phyloP scores from a whole-genome alignment of 371 early-diverging fungal species.

The Apophysomyces sp. region DNA sequence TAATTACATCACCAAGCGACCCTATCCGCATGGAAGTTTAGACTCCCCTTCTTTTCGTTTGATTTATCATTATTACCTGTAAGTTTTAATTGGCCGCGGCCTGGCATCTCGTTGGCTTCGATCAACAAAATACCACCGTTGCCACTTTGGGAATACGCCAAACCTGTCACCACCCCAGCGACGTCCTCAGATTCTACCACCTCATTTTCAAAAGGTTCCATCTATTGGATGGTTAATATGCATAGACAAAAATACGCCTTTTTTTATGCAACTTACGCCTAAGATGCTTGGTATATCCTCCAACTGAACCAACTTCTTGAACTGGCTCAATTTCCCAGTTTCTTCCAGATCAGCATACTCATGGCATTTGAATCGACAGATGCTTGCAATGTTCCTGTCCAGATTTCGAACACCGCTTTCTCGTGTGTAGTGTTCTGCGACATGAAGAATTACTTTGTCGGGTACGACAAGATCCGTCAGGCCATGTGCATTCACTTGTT shows the following conservation, averaged over 20 bases:
- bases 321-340: conserved; percentile 6
- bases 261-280: conserved; percentile 37
- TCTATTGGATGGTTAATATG: conserved; percentile 16
- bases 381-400: conserved; percentile 71
- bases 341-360: conserved; percentile 56
- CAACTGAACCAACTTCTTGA: conserved; percentile 19
- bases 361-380: conserved; percentile 73
- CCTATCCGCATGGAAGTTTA: conserved; percentile 33
- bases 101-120: conserved; percentile 79
- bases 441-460: conserved; percentile 55
- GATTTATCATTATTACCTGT: conserved; percentile 51
- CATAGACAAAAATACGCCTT: neutral
- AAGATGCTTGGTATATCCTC: conserved; percentile 57
- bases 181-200: conserved; percentile 54
- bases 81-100: conserved; percentile 65
- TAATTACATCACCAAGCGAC: conserved; percentile 83
- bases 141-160: conserved; percentile 81
- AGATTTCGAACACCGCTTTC: conserved; percentile 82
- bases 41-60: neutral
- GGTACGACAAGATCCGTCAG: conserved; percentile 41
- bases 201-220: conserved; percentile 63
- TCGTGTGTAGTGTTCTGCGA: conserved; percentile 72
- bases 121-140: conserved; percentile 78
- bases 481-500: conserved; percentile 75
- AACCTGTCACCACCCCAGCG: conserved; percentile 81